Conservation (phyloP, 2,329 filamentous ascomycete species). For the Fusarium chlamydosporum region DNA sequence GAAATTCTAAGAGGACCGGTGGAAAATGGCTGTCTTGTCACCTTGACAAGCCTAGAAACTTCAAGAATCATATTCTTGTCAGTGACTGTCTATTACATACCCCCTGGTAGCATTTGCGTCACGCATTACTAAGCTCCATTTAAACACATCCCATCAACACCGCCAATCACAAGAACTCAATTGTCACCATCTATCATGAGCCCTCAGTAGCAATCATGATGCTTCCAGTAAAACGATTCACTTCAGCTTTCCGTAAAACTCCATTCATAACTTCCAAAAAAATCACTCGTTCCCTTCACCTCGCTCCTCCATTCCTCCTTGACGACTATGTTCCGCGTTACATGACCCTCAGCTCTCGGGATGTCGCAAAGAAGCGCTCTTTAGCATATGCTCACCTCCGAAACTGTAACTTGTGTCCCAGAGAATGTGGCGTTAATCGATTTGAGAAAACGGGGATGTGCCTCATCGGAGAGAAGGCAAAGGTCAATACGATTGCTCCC, state of each 20-base stretch:
- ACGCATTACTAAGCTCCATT: constrained; percentile 30
- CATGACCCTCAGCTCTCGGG: constrained; percentile 74
- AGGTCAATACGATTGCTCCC: constrained; percentile 87
- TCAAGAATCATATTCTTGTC: not conserved
- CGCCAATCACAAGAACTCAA: constrained; percentile 46
- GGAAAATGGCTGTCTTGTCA: not conserved
- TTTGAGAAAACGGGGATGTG: constrained; percentile 84
- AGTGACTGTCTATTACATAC: not conserved
- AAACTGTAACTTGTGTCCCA: constrained; percentile 86
- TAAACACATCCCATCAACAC: constrained; percentile 19
- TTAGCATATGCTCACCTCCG: constrained; percentile 80
- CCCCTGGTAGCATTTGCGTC: not conserved
- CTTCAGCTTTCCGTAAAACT: not conserved
- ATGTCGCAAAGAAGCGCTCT: constrained; percentile 80
- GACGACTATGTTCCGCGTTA: constrained; percentile 82
- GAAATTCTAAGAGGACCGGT: not conserved
- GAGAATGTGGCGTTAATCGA: constrained; percentile 83
- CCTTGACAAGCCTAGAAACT: not conserved
- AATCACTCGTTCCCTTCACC: constrained; percentile 59
- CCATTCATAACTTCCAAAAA: constrained; percentile 9
- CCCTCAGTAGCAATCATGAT: constrained; percentile 33
- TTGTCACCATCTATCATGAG: constrained; percentile 42
- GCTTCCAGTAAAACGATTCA: constrained; percentile 30
- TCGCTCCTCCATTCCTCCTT: constrained; percentile 77
- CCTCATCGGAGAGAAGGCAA: constrained; percentile 80